Evolutionary conservation across 129 eudicot species (phyloP), one percentile per base, ranked within the genome.

Genomic region (Solidago caesia): DNA sequence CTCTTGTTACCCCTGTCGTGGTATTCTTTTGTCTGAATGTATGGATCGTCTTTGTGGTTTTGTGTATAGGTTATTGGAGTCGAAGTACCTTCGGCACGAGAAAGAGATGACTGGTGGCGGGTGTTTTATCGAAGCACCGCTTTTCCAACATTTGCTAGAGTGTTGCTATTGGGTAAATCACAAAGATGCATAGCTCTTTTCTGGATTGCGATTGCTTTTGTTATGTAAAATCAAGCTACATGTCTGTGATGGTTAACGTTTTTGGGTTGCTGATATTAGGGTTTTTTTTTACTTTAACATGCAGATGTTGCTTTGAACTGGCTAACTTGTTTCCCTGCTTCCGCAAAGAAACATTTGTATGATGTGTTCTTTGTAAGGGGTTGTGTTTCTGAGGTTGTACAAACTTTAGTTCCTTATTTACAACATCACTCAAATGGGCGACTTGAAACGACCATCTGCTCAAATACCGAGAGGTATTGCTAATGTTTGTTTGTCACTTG

Each of bases 271-370:
- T 89, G 60, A 89, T 75, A 49, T 14, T 29, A 69, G 27, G 52
- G 71, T 10, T 56, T 47, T 42, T 33, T 33, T 33, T 33, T 33
- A 33, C 2, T 33, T 78, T 49, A 7, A 44, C 76, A 26, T 82
- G 84, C 81, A 94, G 98, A 91, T 83, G 82, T 94, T 83, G 93
- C 98, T 82, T 64, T 82, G 33, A 81, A 81, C 77, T 94, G 97
- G 98, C 89, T 94, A 21, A 76, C 90, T 10, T 94, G 96, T 68
- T 83, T 94, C 66, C 93, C 98, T n/a, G 73, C 83, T 45, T 81
- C 97, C 70, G 97, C 98, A 25, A 89, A 85, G 77, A 88, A 84
- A 81, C 87, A 79, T 74, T 79, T 88, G 29, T 94, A 85, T 71
- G 97, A 94, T 71, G 87, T 84, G 41, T 94, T 94, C 84, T 90